Percentiles rank a stretch among this genome's conserved stretches.
Evolutionary conservation across 305 asterid species (phyloP).

Genomic region (Caryopteris hybrid): DNA sequence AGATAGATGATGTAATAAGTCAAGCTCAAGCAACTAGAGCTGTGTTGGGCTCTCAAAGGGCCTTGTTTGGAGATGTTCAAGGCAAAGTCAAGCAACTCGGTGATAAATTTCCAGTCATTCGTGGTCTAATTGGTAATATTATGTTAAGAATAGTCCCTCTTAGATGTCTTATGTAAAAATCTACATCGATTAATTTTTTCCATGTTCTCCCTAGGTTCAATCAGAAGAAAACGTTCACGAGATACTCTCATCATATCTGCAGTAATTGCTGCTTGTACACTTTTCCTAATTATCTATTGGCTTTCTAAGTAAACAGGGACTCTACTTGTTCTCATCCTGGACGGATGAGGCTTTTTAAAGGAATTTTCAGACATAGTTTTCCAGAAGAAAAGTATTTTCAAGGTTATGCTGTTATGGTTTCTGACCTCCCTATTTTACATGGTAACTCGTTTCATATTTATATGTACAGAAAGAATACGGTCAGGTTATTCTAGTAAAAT

Average conservation of each 20-base stretch:
- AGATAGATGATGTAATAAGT: conserved; percentile 85
- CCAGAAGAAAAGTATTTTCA: neutral
- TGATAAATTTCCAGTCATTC: conserved; percentile 77
- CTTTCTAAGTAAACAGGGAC: conserved; percentile 52
- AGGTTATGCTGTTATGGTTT: conserved; percentile 17
- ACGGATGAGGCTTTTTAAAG: conserved; percentile 1
- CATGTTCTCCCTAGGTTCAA: conserved; percentile 48
- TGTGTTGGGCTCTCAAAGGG: conserved; percentile 72
- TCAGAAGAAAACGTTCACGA: conserved; percentile 66
- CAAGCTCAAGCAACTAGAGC: conserved; percentile 92
- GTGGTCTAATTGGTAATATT: conserved; percentile 66
- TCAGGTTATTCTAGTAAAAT: conserved; percentile 2
- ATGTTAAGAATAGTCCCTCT: conserved; percentile 1
- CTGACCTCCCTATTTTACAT: conserved; percentile 9
- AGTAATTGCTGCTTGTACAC: conserved; percentile 83
- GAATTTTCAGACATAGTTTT: conserved; percentile 4
- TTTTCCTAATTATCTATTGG: conserved; percentile 81
- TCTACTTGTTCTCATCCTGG: neutral
- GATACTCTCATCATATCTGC: conserved; percentile 81
- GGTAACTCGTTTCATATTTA: too few relatives aligned
- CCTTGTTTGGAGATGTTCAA: conserved; percentile 79
- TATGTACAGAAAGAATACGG: conserved; percentile 18
- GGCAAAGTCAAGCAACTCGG: conserved; percentile 78
- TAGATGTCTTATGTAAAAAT: neutral
- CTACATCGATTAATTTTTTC: neutral